phyloP scores from a whole-genome alignment of 495 filamentous ascomycete species.

The Tricharina praecox region DNA sequence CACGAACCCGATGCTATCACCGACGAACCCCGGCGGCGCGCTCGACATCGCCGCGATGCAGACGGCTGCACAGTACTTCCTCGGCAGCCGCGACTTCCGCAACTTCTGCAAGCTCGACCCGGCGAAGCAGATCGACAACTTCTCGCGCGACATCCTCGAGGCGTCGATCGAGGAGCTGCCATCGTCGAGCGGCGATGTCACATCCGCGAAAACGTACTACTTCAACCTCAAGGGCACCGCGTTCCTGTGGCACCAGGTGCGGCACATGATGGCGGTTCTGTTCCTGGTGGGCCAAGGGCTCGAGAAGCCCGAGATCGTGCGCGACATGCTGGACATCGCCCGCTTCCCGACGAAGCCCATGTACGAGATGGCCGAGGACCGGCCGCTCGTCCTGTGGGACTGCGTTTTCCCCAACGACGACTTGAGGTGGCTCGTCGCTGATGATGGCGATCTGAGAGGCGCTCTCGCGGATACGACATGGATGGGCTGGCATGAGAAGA shows the following conservation, averaged over 20 bases:
- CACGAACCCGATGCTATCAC: slow-evolving; percentile 65
- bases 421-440: slow-evolving; percentile 60
- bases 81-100: slow-evolving; percentile 81
- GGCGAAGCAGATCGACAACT: slow-evolving; percentile 70
- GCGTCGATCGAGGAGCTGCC: slow-evolving; percentile 53
- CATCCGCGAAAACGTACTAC: slow-evolving; percentile 41
- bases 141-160: slow-evolving; percentile 56
- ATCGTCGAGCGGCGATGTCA: not conserved
- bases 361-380: slow-evolving; percentile 80
- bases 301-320: slow-evolving; percentile 54
- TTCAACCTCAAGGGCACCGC: slow-evolving; percentile 79
- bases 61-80: slow-evolving; percentile 55
- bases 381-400: slow-evolving; percentile 85
- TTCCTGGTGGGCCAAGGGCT: slow-evolving; percentile 86
- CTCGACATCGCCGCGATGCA: slow-evolving; percentile 79
- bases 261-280: slow-evolving; percentile 71
- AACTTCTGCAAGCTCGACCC: slow-evolving; percentile 91
- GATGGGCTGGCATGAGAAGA: slow-evolving; percentile 61
- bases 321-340: slow-evolving; percentile 51
- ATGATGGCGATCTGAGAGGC: slow-evolving; percentile 22
- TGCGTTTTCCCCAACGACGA: slow-evolving; percentile 70
- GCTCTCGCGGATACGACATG: slow-evolving; percentile 36
- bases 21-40: slow-evolving; percentile 36
- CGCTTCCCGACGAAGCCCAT: slow-evolving; percentile 55
- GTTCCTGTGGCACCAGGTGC: slow-evolving; percentile 96